A percentile compares a stretch with the other conserved stretches of the same genome.
These are phyloP conservation scores for Avena sativa DNA, from an alignment of 176 grass and related monocot genomes.

Conservation along the genomic window DNA sequence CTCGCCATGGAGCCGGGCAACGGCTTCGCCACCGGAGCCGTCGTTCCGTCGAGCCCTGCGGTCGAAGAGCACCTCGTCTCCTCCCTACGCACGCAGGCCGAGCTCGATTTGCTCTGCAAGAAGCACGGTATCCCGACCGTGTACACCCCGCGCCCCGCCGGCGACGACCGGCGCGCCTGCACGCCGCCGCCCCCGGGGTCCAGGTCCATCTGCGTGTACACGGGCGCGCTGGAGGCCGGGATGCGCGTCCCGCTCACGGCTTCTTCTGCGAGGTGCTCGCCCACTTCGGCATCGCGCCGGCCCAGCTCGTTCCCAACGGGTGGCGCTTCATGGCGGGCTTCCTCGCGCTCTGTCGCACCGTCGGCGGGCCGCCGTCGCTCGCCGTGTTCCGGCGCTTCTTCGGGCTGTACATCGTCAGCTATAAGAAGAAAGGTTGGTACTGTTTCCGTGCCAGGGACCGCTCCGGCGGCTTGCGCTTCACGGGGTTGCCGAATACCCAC, in stretches of 20 bases:
- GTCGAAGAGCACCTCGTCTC: constrained; percentile 15
- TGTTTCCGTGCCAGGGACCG: neutral
- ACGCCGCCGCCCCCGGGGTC: neutral
- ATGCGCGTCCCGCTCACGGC: neutral
- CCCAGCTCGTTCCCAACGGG: constrained; percentile 1
- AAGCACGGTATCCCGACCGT: neutral
- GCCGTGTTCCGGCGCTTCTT: constrained; percentile 21
- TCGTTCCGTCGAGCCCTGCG: neutral
- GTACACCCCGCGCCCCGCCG: neutral
- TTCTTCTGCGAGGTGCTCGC: constrained; percentile 26
- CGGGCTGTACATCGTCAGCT: neutral
- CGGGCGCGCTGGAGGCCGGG: neutral
- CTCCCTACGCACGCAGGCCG: neutral
- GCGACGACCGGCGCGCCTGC: constrained; percentile 11
- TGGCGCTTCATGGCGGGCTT: neutral
- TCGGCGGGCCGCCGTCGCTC: neutral
- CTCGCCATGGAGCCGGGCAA: neutral
- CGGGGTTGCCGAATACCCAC: neutral
- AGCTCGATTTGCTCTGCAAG: neutral
- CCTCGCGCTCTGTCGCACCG: neutral
- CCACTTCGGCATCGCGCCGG: constrained; percentile 24
- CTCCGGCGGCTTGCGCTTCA: neutral
- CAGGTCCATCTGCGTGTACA: neutral
- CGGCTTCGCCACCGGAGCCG: neutral
- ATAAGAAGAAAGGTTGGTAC: neutral